phyloP scores from a whole-genome alignment of 345 rosid genomes.

The Xanthoceras sorbifolium region DNA sequence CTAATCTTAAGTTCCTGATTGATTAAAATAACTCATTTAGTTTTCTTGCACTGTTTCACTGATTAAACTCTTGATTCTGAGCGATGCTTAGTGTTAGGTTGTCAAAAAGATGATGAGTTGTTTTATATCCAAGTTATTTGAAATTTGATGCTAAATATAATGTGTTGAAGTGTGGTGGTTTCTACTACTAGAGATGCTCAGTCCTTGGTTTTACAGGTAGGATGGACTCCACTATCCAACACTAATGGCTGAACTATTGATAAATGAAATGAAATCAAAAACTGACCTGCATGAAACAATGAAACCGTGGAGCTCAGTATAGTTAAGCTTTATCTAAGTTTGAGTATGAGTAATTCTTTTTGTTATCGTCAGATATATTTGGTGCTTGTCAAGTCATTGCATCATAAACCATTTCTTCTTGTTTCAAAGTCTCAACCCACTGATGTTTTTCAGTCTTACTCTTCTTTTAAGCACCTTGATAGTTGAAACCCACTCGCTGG shows the following conservation, averaged over 20 bases:
- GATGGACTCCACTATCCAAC: not conserved
- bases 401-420: not conserved
- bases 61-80: not conserved
- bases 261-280: not conserved
- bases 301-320: not conserved
- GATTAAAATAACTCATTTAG: not conserved
- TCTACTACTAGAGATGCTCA: too few species aligned
- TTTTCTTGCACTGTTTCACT: not conserved
- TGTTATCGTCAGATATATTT: not conserved
- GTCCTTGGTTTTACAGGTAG: not conserved
- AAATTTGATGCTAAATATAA: not conserved
- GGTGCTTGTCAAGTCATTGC: not conserved
- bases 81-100: not conserved
- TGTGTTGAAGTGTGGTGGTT: not conserved
- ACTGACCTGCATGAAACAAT: not conserved
- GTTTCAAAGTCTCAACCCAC: not conserved
- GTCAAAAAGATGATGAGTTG: not conserved
- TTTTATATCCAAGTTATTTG: not conserved
- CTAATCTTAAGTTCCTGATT: not conserved
- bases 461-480: not conserved
- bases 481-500: not conserved
- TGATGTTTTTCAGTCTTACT: not conserved
- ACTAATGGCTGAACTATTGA: not conserved
- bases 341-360: not conserved
- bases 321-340: not conserved